A percentile compares a stretch with the other conserved stretches of the same genome.
Conservation (phyloP, 805 yeast genomes). For the Jamesozyma hellenica region DNA sequence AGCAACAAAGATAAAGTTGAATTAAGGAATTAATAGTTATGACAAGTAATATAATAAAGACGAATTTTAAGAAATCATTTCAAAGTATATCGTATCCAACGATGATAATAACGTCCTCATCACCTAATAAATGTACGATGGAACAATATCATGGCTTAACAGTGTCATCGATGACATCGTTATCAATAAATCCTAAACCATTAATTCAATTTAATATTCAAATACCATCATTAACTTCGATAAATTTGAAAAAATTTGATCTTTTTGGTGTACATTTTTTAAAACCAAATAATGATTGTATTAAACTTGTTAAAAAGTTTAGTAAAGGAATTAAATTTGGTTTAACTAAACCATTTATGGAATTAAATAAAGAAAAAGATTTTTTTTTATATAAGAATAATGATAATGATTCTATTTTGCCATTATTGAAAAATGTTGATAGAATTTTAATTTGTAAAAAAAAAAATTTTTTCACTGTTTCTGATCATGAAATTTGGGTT, state of each 20-base stretch:
- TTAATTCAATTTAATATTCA: slow-evolving; percentile 78
- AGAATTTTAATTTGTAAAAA: slow-evolving; percentile 54
- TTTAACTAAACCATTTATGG: slow-evolving; percentile 44
- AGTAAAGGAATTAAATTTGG: slow-evolving; percentile 37
- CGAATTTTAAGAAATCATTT: slow-evolving; percentile 25
- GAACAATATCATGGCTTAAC: slow-evolving; percentile 52
- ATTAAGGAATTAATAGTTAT: too few species aligned
- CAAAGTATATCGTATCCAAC: slow-evolving; percentile 42
- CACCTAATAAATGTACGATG: slow-evolving; percentile 18
- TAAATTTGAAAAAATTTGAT: slow-evolving; percentile 45
- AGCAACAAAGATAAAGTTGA: too few species aligned
- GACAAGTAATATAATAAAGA: not conserved
- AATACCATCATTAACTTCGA: slow-evolving; percentile 74
- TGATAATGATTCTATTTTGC: slow-evolving; percentile 31
- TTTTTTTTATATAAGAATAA: slow-evolving; percentile 12
- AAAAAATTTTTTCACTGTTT: slow-evolving; percentile 44
- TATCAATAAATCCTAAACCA: slow-evolving; percentile 69
- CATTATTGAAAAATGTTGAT: slow-evolving; percentile 49
- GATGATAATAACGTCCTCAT: slow-evolving; percentile 49
- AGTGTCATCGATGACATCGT: slow-evolving; percentile 73
- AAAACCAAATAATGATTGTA: slow-evolving; percentile 48
- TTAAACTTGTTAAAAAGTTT: slow-evolving; percentile 54
- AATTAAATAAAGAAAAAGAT: slow-evolving; percentile 28
- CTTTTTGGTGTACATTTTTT: slow-evolving; percentile 68
- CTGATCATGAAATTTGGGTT: slow-evolving; percentile 87